Conservation (phyloP, 306 rosid species). For the Leucaena leucocephala region DNA sequence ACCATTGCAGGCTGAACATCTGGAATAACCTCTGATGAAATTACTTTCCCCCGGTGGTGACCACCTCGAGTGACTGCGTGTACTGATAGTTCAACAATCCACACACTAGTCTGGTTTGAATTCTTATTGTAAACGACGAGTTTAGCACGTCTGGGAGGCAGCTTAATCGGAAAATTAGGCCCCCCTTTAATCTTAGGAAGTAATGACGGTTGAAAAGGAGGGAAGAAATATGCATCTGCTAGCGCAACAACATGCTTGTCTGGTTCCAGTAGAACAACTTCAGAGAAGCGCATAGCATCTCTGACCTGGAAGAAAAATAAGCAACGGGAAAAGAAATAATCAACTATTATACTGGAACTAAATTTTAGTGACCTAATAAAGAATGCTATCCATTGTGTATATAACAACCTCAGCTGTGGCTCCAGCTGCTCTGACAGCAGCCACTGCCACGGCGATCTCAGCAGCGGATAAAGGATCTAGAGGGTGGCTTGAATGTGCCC, state of each 20-base stretch:
- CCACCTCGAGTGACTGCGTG: constrained; percentile 91
- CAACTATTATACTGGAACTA: not conserved
- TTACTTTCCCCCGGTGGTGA: constrained; percentile 83
- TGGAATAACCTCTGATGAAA: constrained; percentile 68
- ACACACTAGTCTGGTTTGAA: constrained; percentile 70
- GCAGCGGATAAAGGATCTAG: constrained; percentile 84
- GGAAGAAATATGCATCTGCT: constrained; percentile 89
- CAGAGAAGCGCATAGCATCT: constrained; percentile 84
- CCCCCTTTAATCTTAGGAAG: constrained; percentile 78
- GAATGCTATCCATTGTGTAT: not conserved
- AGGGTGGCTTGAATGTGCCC: constrained; percentile 79
- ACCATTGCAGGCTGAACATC: constrained; percentile 93
- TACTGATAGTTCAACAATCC: constrained; percentile 80
- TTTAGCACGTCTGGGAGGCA: constrained; percentile 82
- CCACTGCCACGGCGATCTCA: constrained; percentile 83
- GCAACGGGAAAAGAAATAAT: not conserved
- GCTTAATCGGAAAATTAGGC: constrained; percentile 67
- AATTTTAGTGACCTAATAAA: not conserved
- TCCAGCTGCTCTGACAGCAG: constrained; percentile 83
- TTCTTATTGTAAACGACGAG: constrained; percentile 71
- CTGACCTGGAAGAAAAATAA: constrained; percentile 48
- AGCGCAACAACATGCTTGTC: constrained; percentile 78
- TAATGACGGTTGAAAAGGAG: constrained; percentile 89
- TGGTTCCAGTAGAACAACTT: constrained; percentile 71
- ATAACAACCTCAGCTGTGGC: constrained; percentile 77